Conservation (phyloP, 768 basidiomycete genomes). For the Sarcodon aspratus region DNA sequence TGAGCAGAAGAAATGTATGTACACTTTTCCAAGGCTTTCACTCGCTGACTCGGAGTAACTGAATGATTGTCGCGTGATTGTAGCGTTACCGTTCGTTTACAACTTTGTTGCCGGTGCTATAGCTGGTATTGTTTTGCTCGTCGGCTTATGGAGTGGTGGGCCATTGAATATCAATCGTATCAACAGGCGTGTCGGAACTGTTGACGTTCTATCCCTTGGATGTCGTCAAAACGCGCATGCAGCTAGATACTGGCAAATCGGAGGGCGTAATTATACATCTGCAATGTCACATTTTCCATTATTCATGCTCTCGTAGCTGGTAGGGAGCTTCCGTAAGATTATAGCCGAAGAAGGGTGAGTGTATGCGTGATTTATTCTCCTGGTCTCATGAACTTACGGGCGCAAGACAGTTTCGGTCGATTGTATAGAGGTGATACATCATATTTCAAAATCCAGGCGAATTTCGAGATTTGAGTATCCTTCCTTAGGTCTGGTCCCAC, state of each 20-base stretch:
- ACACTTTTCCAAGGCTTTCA: neutral
- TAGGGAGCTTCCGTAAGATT: slow-evolving; percentile 77
- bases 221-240: slow-evolving; percentile 99
- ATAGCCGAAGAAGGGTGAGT: slow-evolving; percentile 84
- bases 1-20: slow-evolving; percentile 9
- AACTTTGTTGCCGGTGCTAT: slow-evolving; percentile 95
- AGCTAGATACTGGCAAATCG: slow-evolving; percentile 80
- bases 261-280: slow-evolving; percentile 28
- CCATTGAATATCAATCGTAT: neutral
- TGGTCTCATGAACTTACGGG: slow-evolving; percentile 4
- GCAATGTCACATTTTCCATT: neutral
- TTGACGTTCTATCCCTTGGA: slow-evolving; percentile 83
- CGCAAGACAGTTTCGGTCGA: slow-evolving; percentile 46
- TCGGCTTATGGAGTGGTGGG: neutral
- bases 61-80: neutral
- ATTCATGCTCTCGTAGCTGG: slow-evolving; percentile 23
- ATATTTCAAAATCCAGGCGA: neutral
- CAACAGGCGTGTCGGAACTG: slow-evolving; percentile 39
- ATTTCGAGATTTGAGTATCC: neutral
- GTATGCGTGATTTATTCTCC: slow-evolving; percentile 5
- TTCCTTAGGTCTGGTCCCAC: slow-evolving; percentile 75
- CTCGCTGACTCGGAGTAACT: neutral
- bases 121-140: slow-evolving; percentile 49
- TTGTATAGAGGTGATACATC: slow-evolving; percentile 81
- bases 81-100: slow-evolving; percentile 76